Evolutionary conservation across 176 grass and related monocot genomes (phyloP), one percentile per base, ranked within the genome.

Genomic region (Zoysia pacifica): DNA sequence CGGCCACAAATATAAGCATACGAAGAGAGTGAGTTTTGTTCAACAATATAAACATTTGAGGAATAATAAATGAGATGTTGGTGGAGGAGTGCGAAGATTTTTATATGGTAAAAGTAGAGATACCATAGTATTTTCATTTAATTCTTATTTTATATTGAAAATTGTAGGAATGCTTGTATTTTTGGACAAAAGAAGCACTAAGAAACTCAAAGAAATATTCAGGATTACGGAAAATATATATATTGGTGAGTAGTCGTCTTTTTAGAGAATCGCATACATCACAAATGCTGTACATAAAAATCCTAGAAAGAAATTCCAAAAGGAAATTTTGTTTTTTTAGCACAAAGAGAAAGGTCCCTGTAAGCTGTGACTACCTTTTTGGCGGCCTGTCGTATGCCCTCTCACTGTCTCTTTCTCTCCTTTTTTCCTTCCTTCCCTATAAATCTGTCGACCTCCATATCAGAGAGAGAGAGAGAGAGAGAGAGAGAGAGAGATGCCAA

Each of bases 391-490:
- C 78, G 62, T 77, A 37, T 45, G 20, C 73, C 11, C 60, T 69
- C 59, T 63, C 6, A 43, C 37, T 55, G n/a, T 44, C 60, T 52
- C 38, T n/a, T 1, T 15, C 12, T 16, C 2, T 4, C 2, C 19
- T 62, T 73, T 73, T 73, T 62, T 69, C 78, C 79, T 89, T 62
- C 68, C 78, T 73, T 62, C 75, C 78, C 79, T 89, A 84, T 88
- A 89, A 62, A 81, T 66, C 68, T 78, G 61, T 82, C 67, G 42
- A 78, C 51, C 73, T 86, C 82, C 60, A 54, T 82, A 48, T 67
- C 45, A 86, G 42, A 48, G 69, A 59, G 41, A 39, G 35, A 37
- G 60, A 58, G 0, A 64, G n/a, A 58, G 58, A 38, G 74, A 58
- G 19, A 70, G 56, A 37, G 86, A 52, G 85, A 77, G 71, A 81